A percentile compares a stretch with the other conserved stretches of the same genome.
These are phyloP conservation scores for Termitomyces sp. DNA, from an alignment of 768 basidiomycete species.

Conservation along the genomic window DNA sequence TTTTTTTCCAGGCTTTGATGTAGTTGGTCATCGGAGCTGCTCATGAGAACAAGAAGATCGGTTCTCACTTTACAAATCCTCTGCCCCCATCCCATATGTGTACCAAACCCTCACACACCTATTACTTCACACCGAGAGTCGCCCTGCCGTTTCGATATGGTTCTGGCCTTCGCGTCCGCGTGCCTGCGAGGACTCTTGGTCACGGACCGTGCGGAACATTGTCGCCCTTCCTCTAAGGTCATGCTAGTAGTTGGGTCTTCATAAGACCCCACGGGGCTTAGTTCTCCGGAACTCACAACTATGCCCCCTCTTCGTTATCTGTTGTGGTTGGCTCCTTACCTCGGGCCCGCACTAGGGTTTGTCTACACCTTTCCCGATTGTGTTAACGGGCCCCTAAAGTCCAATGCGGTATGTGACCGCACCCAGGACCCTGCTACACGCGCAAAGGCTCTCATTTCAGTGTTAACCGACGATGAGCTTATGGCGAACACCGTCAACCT, in stretches of 20 bases:
- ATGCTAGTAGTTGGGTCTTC: background rate
- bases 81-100: background rate
- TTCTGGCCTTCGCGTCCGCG: background rate
- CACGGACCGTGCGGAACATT: background rate
- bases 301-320: slow-evolving; percentile 4
- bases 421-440: slow-evolving; percentile 40
- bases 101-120: background rate
- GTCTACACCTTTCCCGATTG: slow-evolving; percentile 48
- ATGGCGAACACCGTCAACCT: slow-evolving; percentile 47
- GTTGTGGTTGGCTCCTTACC: slow-evolving; percentile 5
- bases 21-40: background rate
- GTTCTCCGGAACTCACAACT: too few relatives aligned
- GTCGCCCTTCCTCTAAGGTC: background rate
- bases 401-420: slow-evolving; percentile 46
- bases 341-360: slow-evolving; percentile 8
- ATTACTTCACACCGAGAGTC: background rate
- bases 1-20: background rate
- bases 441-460: slow-evolving; percentile 44
- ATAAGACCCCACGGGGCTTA: background rate
- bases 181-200: background rate
- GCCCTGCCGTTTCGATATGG: background rate
- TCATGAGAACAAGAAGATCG: background rate
- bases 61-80: background rate
- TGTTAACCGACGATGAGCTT: slow-evolving; percentile 50
- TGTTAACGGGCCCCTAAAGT: slow-evolving; percentile 38